These are phyloP conservation scores for Medakamo hakoo DNA, from an alignment of 139 green algal genomes.

Conservation along the genomic window DNA sequence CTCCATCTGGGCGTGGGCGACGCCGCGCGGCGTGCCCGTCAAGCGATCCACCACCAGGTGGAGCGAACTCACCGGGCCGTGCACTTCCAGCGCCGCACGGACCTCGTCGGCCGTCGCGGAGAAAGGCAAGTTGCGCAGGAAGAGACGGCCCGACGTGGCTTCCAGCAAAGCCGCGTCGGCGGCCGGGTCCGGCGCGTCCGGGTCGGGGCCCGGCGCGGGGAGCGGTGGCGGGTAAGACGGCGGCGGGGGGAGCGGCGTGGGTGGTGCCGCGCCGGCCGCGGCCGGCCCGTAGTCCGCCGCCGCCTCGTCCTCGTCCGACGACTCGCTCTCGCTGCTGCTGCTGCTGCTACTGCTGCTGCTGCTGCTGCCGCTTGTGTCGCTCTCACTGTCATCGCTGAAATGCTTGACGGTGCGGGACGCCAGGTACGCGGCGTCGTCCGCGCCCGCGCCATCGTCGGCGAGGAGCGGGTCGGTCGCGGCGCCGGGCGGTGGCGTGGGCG, in stretches of 20 bases:
- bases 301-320: background rate
- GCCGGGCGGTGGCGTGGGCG: too few relatives aligned
- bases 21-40: constrained; percentile 25
- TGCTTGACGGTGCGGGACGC: background rate
- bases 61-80: constrained; percentile 66
- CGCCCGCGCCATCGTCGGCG: too few relatives aligned
- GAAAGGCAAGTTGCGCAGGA: constrained; percentile 90
- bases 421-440: background rate
- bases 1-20: constrained; percentile 73
- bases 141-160: constrained; percentile 68
- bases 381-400: too few relatives aligned
- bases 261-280: too few relatives aligned
- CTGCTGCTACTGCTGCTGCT: background rate
- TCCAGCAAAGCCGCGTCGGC: constrained; percentile 14
- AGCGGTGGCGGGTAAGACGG: too few relatives aligned
- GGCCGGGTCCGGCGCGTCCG: background rate
- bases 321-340: background rate
- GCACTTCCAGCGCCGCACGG: constrained; percentile 42
- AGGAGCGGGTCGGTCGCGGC: too few relatives aligned
- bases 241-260: too few relatives aligned
- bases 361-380: background rate
- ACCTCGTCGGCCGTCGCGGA: constrained; percentile 73
- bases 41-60: constrained; percentile 78
- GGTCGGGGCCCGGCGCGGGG: background rate
- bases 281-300: background rate